Evolutionary conservation across 768 basidiomycete genomes (phyloP), one percentile per base, ranked within the genome.

Genomic region (Macrocybe gigantea): DNA sequence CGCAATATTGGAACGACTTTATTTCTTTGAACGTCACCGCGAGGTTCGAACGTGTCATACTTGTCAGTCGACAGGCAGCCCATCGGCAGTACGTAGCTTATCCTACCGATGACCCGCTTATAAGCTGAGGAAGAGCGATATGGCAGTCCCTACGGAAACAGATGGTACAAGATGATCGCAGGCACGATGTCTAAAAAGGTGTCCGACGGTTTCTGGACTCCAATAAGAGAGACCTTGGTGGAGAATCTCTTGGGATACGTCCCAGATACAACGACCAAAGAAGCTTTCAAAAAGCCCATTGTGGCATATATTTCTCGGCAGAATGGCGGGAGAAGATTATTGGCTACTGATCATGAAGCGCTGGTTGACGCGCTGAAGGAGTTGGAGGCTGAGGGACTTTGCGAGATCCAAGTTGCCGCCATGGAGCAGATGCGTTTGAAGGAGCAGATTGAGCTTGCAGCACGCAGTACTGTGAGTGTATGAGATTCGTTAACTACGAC

Each of bases 221-320:
- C 68, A 34, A 53, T 73, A 12, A 62, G 67, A 15, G 49, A 57
- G 33, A 47, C 56, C 0, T 10, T 68, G 22, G 54, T 67, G 43
- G 51, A 47, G 6, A 67, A 64, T 48, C 47, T 63, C 0, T 60
- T 71, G 8, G 71, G 65, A 40, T 61, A 64, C 55, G 43, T 64
- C 5, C 62, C 67, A 7, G 41, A 32, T 1, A 56, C 9, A 22
- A 22, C 33, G 38, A 36, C 11, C 36, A 35, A 2, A 11, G 29
- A 37, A 7, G 44, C 8, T 22, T 48, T 47, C n/a, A 47, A 41
- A 5, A 56, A 53, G 39, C 68, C 70, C 1, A 34, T 70, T 0
- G 68, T 71, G 42, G 81, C 80, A 2, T 87, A 87, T 49, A 71
- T 87, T 45, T 79, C 78, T 38, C 69, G 83, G 13, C 85, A 88